phyloP scores from a whole-genome alignment of 2,329 filamentous ascomycete species.

The Epichloe coenophiala region DNA sequence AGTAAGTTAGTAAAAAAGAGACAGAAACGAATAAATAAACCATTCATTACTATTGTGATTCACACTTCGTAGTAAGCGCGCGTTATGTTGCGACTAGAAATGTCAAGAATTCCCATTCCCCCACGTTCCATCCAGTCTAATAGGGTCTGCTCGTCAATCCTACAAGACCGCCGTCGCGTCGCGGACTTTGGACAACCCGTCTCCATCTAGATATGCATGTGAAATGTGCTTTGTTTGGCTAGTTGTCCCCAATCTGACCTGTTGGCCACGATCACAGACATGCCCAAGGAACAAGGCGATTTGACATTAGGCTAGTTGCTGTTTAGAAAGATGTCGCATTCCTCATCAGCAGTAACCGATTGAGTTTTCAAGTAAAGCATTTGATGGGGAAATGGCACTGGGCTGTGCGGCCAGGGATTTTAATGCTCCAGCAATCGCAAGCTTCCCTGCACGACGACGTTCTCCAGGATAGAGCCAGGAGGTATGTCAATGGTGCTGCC shows the following conservation, averaged over 20 bases:
- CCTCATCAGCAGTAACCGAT: background rate
- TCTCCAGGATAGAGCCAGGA: conserved; percentile 92
- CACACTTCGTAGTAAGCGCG: too few relatives aligned
- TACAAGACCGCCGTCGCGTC: background rate
- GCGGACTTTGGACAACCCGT: background rate
- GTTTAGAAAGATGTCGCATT: background rate
- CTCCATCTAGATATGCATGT: background rate
- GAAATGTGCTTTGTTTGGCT: background rate
- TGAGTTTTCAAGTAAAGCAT: background rate
- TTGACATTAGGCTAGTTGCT: background rate
- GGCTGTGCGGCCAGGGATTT: background rate
- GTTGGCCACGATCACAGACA: background rate
- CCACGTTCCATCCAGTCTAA: background rate
- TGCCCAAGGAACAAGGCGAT: background rate
- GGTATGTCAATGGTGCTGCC: conserved; percentile 96
- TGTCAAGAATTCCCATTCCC: too few relatives aligned
- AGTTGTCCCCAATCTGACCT: background rate
- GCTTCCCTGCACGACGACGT: conserved; percentile 96
- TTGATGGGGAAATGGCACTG: background rate
- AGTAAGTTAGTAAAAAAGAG: too few relatives aligned
- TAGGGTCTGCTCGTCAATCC: background rate
- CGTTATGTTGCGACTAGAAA: too few relatives aligned
- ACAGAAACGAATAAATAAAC: too few relatives aligned
- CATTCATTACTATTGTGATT: too few relatives aligned
- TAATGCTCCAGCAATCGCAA: conserved; percentile 61